Evolutionary conservation across 2,329 filamentous ascomycete species (phyloP), one percentile per base, ranked within the genome.

Genomic region (Colletotrichum sp.): DNA sequence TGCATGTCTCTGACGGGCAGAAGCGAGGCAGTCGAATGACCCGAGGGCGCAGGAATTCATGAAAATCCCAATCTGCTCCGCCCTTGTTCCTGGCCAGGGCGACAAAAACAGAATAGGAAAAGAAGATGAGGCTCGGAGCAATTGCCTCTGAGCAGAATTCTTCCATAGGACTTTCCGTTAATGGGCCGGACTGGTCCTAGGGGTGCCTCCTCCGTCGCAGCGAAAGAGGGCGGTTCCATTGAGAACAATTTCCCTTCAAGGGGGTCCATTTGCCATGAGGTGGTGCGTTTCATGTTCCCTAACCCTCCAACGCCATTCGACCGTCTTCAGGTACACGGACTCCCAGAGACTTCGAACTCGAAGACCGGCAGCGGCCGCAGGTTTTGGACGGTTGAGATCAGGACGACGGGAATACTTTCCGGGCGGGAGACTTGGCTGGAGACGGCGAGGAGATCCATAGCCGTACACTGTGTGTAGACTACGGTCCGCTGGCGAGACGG

Each of bases 211-310:
- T 75, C 39, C 63, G 71, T 70, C 48, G 67, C 55, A 75, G 36
- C 57, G 26, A 67, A 71, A 75, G 72, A 70, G 61, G 61, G 67
- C 66, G 39, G 69, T 75, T 63, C 26, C 64, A 64, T 73, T 30
- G 59, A 64, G 65, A 36, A 73, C 61, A 75, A 75, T 75, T 60
- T 75, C 74, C 70, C 70, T 57, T 69, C 24, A 63, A 55, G 57
- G 67, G 67, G 64, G 65, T 52, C 72, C 68, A 61, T 67, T 64
- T 69, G 75, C 75, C 72, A 77, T 74, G 64, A 75, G 67, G 67
- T 68, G 75, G 75, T 77, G 75, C 39, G 75, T 77, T 77, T 77
- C 75, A 77, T 69, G 24, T 77, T 61, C 34, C 61, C 21, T 57
- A 73, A 75, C 28, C 69, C 73, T 65, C 60, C 71, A 48, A 73